Percentiles rank a stretch among this genome's conserved stretches.
phyloP scores from a whole-genome alignment of 164 flowering plant species.

The Annona squamosa region DNA sequence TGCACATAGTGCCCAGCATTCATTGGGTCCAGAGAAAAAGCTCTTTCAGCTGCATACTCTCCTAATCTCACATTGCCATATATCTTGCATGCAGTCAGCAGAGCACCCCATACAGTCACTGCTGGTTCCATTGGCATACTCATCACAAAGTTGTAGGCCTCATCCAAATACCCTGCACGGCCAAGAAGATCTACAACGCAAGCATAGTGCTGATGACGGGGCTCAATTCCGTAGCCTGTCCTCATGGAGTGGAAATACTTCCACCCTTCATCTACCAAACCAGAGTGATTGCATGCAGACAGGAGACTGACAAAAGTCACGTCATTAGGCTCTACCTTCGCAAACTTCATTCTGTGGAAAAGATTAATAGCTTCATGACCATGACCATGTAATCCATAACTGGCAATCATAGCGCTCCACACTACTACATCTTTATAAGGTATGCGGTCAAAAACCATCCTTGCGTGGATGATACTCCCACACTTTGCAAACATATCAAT shows the following conservation, averaged over 20 bases:
- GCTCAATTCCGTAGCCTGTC: slow-evolving; percentile 25
- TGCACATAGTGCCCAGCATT: slow-evolving; percentile 35
- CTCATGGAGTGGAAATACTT: slow-evolving; percentile 26
- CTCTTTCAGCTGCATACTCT: slow-evolving; percentile 23
- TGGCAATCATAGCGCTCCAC: slow-evolving; percentile 33
- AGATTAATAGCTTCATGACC: slow-evolving; percentile 28
- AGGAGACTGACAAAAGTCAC: slow-evolving; percentile 29
- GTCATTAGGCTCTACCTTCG: slow-evolving; percentile 27
- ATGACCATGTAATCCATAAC: slow-evolving; percentile 30
- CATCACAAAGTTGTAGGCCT: slow-evolving; percentile 26
- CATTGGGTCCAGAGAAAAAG: slow-evolving; percentile 22
- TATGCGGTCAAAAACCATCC: slow-evolving; percentile 19
- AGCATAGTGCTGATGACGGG: slow-evolving; percentile 33
- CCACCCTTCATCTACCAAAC: slow-evolving; percentile 27
- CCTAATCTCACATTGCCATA: slow-evolving; percentile 22
- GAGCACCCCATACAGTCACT: slow-evolving; percentile 29
- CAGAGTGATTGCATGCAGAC: slow-evolving; percentile 29
- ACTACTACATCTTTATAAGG: slow-evolving; percentile 26
- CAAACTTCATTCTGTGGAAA: slow-evolving; percentile 20
- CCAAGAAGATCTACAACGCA: slow-evolving; percentile 30
- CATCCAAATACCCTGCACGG: slow-evolving; percentile 24
- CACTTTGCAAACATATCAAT: slow-evolving; percentile 45
- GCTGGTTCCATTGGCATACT: slow-evolving; percentile 28
- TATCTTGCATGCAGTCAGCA: slow-evolving; percentile 25
- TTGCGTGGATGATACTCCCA: slow-evolving; percentile 24